phyloP scores from a whole-genome alignment of 1,284 basidiomycete species.

The Ceratobasidium sp. region DNA sequence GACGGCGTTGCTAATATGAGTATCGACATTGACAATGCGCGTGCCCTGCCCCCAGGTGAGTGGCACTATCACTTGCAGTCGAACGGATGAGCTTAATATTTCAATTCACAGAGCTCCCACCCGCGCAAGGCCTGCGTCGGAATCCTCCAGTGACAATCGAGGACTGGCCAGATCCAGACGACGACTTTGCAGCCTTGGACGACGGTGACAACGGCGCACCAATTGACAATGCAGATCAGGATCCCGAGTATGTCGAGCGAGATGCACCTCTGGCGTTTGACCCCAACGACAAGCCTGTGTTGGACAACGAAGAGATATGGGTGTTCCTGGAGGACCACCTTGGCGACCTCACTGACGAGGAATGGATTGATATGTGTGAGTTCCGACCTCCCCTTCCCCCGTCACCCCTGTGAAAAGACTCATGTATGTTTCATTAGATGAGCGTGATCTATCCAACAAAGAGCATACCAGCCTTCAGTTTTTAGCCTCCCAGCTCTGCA shows the following conservation, averaged over 20 bases:
- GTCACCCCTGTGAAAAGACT: too few species aligned
- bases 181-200: background rate
- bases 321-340: background rate
- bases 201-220: background rate
- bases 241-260: background rate
- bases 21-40: background rate
- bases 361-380: background rate
- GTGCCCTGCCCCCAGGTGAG: background rate
- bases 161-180: background rate
- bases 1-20: background rate
- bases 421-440: background rate
- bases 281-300: background rate
- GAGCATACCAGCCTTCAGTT: background rate
- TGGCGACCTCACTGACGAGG: slow-evolving; percentile 9
- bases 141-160: background rate
- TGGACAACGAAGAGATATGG: background rate
- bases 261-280: background rate
- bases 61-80: background rate
- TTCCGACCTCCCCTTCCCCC: too few species aligned
- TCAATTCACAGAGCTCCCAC: background rate
- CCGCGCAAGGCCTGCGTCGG: background rate
- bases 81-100: background rate
- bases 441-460: background rate
- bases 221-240: background rate
- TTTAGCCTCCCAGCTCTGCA: slow-evolving; percentile 12